These are phyloP conservation scores for Cydonia oblonga DNA, from an alignment of 331 rosid species.

Conservation along the genomic window DNA sequence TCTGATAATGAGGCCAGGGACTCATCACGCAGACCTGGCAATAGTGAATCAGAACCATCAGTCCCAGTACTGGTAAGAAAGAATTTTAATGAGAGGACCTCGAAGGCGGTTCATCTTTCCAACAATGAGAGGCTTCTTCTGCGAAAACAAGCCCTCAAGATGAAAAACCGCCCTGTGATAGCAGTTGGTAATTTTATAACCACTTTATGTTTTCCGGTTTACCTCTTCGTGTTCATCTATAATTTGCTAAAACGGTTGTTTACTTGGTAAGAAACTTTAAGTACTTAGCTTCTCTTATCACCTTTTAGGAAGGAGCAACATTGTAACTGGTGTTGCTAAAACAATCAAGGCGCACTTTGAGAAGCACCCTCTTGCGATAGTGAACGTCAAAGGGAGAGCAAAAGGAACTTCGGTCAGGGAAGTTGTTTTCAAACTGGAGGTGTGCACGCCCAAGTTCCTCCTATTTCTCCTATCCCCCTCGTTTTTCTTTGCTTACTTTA, in stretches of 20 bases:
- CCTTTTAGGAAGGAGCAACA: constrained; percentile 64
- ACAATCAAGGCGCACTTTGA: constrained; percentile 56
- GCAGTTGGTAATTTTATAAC: constrained; percentile 42
- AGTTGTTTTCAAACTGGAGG: constrained; percentile 74
- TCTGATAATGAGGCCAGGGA: constrained; percentile 15
- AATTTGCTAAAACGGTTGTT: no score
- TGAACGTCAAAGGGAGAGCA: constrained; percentile 88
- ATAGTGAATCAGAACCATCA: constrained; percentile 19
- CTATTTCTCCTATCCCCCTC: neutral
- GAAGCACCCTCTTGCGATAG: constrained; percentile 77
- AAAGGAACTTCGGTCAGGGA: constrained; percentile 91
- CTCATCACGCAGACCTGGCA: constrained; percentile 20
- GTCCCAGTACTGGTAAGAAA: constrained; percentile 20
- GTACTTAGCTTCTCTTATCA: constrained; percentile 1
- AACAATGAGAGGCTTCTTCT: constrained; percentile 82
- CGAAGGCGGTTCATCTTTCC: constrained; percentile 44
- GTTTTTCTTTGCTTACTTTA: neutral
- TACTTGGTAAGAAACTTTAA: neutral
- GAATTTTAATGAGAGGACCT: constrained; percentile 24
- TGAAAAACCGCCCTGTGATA: no score
- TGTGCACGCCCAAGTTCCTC: constrained; percentile 18
- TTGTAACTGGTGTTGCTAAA: constrained; percentile 64
- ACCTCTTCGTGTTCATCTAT: neutral
- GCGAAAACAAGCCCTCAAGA: constrained; percentile 58
- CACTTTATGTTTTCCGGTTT: neutral